phyloP scores from a whole-genome alignment of 2,329 filamentous ascomycete species.

The Exophiala bonariae region DNA sequence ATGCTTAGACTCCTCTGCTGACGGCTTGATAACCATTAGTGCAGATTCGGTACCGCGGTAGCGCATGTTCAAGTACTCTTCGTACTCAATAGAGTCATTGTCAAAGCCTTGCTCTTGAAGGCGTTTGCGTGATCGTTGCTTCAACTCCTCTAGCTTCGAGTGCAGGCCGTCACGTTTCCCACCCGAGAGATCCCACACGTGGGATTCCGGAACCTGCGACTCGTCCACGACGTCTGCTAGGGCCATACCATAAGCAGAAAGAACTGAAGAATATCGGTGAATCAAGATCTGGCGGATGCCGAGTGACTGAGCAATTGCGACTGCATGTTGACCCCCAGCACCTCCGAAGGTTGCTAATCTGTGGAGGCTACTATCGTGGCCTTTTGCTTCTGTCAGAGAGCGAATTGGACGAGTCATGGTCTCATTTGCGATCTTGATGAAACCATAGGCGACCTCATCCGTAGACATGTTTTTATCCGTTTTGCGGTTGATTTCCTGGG shows the following conservation, averaged over 20 bases:
- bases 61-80: conserved; percentile 92
- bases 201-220: conserved; percentile 64
- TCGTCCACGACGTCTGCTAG: conserved; percentile 92
- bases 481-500: conserved; percentile 76
- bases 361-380: conserved; percentile 86
- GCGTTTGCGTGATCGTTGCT: conserved; percentile 67
- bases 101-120: conserved; percentile 78
- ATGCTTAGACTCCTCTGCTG: conserved; percentile 59
- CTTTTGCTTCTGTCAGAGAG: conserved; percentile 87
- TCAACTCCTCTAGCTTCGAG: conserved; percentile 75
- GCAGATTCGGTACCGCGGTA: conserved; percentile 90
- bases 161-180: conserved; percentile 64
- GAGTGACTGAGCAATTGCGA: conserved; percentile 82
- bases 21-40: conserved; percentile 81
- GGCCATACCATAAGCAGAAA: conserved; percentile 92
- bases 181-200: conserved; percentile 59
- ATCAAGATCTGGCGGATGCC: conserved; percentile 84
- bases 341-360: conserved; percentile 90
- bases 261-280: conserved; percentile 85
- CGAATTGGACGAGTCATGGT: conserved; percentile 89
- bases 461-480: conserved; percentile 63
- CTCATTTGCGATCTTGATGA: conserved; percentile 86
- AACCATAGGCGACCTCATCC: conserved; percentile 90
- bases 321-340: conserved; percentile 88
- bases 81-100: conserved; percentile 73